Percentiles rank a stretch among this genome's conserved stretches.
Evolutionary conservation across 2,329 filamentous ascomycete genomes (phyloP).

Genomic region (Trichoderma hamatum): DNA sequence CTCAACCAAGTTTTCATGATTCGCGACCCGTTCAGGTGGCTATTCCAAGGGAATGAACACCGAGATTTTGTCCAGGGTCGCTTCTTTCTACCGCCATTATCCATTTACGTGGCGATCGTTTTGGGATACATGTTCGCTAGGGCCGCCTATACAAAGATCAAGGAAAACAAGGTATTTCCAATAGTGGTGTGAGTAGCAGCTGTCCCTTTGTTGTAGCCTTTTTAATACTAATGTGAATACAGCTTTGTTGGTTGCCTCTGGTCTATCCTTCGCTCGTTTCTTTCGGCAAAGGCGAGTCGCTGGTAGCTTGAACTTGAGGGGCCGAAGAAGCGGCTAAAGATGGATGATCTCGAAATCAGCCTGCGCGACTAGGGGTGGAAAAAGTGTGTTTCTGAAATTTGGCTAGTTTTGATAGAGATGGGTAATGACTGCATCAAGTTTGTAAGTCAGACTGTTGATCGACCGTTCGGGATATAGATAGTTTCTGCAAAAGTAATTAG

Average conservation of each 20-base stretch:
- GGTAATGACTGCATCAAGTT: not conserved
- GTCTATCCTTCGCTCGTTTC: not conserved
- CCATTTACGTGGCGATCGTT: slow-evolving; percentile 47
- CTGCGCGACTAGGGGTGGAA: not conserved
- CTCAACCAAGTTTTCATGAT: slow-evolving; percentile 17
- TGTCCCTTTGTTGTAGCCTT: slow-evolving; percentile 39
- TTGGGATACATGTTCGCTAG: slow-evolving; percentile 53
- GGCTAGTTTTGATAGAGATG: not conserved
- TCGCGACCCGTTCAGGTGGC: not conserved
- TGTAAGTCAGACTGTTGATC: not conserved
- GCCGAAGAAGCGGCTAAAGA: not conserved
- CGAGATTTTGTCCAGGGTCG: slow-evolving; percentile 37
- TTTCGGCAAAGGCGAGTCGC: not conserved
- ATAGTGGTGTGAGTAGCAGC: slow-evolving; percentile 49
- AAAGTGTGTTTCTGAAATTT: not conserved
- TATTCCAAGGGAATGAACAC: not conserved
- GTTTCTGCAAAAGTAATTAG: not conserved
- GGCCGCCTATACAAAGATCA: slow-evolving; percentile 39
- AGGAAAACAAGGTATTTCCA: slow-evolving; percentile 42
- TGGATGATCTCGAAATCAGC: not conserved
- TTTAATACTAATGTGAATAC: not conserved
- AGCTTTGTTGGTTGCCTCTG: not conserved
- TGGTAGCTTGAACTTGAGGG: not conserved
- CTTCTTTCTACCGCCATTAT: slow-evolving; percentile 44
- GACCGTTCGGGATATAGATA: not conserved